These are phyloP conservation scores for Atkinsonella texensis DNA, from an alignment of 2,329 filamentous ascomycete species.

Conservation along the genomic window DNA sequence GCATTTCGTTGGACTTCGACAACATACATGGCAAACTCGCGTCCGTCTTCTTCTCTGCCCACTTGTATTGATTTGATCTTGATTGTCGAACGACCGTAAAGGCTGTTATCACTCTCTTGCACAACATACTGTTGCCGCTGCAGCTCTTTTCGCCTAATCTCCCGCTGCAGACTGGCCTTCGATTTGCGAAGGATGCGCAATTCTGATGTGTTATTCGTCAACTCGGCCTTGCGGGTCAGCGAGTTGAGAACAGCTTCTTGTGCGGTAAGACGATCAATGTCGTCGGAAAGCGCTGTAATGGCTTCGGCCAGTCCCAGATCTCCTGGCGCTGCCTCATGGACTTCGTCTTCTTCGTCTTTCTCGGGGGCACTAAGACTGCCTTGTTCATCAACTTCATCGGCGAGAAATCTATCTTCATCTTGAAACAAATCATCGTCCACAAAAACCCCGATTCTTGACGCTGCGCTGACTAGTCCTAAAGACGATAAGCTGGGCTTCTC, in stretches of 20 bases:
- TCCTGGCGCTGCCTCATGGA: conserved; percentile 88
- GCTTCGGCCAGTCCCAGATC: conserved; percentile 90
- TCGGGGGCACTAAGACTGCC: conserved; percentile 40
- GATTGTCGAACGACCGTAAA: conserved; percentile 83
- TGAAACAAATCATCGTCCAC: conserved; percentile 86
- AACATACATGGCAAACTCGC: conserved; percentile 87
- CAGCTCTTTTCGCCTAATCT: conserved; percentile 87
- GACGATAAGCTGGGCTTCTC: conserved; percentile 83
- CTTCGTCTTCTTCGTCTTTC: conserved; percentile 60
- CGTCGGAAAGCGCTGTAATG: conserved; percentile 73
- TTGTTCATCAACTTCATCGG: conserved; percentile 69
- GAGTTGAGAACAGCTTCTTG: conserved; percentile 90
- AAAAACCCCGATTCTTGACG: conserved; percentile 84
- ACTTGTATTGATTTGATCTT: conserved; percentile 90
- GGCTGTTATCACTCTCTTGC: conserved; percentile 93
- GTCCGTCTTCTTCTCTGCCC: conserved; percentile 80
- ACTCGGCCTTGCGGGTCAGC: conserved; percentile 81
- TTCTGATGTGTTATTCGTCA: conserved; percentile 94
- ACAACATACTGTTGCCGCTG: conserved; percentile 95
- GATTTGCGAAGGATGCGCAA: conserved; percentile 86
- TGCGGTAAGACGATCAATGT: conserved; percentile 77
- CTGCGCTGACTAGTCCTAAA: conserved; percentile 76
- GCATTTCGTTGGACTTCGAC: conserved; percentile 84
- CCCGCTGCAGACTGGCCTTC: conserved; percentile 81
- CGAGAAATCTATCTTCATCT: conserved; percentile 73